A percentile compares a stretch with the other conserved stretches of the same genome.
These are phyloP conservation scores for Komagataella mondaviorum DNA, from an alignment of 805 yeast species.

Conservation along the genomic window DNA sequence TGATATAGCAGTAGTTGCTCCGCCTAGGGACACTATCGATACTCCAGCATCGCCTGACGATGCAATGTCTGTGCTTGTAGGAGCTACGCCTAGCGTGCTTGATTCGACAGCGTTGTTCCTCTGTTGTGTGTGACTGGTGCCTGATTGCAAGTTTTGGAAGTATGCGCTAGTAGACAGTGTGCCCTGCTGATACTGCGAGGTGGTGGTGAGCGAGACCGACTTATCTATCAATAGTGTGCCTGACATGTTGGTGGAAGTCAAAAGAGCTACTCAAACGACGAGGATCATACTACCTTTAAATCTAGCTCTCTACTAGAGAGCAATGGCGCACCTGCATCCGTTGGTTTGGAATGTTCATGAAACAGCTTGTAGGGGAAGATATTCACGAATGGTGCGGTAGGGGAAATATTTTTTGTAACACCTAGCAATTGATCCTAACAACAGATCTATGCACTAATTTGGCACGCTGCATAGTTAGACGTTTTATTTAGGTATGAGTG, in stretches of 20 bases:
- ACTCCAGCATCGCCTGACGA: not conserved
- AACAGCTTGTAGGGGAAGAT: not conserved
- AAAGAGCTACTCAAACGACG: too few relatives aligned
- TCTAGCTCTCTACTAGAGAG: not conserved
- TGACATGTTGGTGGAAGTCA: not conserved
- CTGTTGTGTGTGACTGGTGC: not conserved
- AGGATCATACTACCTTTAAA: not conserved
- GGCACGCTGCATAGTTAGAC: not conserved
- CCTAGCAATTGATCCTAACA: not conserved
- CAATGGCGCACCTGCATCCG: not conserved
- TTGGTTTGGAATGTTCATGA: not conserved
- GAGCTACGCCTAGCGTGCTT: not conserved
- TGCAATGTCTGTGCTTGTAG: not conserved
- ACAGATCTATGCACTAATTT: not conserved
- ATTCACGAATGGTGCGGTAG: not conserved
- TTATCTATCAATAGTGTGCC: not conserved
- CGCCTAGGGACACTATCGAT: not conserved
- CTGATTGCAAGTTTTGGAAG: not conserved
- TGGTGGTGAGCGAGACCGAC: not conserved
- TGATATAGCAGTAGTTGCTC: not conserved
- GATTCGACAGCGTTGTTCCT: not conserved
- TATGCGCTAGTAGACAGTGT: not conserved
- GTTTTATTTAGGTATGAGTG: not conserved
- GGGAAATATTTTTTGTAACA: not conserved
- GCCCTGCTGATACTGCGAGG: not conserved